A percentile compares a stretch with the other conserved stretches of the same genome.
Evolutionary conservation across 2,329 filamentous ascomycete genomes (phyloP).

Genomic region (Coleophoma cylindrospora): DNA sequence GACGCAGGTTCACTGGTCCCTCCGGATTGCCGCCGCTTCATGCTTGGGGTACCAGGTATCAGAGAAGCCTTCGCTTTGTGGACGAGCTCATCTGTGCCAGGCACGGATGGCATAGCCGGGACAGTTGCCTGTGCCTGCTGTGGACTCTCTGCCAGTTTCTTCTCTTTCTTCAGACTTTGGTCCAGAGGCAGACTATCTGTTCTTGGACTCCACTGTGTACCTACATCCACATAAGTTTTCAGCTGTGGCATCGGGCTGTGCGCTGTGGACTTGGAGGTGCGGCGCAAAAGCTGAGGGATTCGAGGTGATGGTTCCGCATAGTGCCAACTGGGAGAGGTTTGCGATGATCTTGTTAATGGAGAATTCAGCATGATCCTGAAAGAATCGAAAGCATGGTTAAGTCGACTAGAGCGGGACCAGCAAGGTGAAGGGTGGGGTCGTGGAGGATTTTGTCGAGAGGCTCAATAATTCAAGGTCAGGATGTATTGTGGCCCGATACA

Average conservation of each 20-base stretch:
- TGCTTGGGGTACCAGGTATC: constrained; percentile 24
- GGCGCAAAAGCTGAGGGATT: constrained; percentile 18
- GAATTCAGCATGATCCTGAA: constrained; percentile 24
- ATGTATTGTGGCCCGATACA: too few species aligned
- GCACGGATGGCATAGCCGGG: neutral
- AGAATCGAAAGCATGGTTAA: constrained; percentile 13
- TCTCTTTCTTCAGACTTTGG: neutral
- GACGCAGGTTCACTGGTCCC: constrained; percentile 3
- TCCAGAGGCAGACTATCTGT: neutral
- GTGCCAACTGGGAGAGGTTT: constrained; percentile 20
- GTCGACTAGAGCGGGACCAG: neutral
- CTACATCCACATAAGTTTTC: constrained; percentile 22
- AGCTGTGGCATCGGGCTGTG: constrained; percentile 9
- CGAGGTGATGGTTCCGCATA: constrained; percentile 20
- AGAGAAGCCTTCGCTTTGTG: constrained; percentile 16
- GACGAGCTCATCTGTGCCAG: neutral
- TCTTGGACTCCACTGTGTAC: constrained; percentile 23
- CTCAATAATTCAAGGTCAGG: too few species aligned
- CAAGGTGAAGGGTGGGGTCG: neutral
- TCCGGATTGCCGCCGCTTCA: constrained; percentile 27
- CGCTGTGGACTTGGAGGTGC: constrained; percentile 13
- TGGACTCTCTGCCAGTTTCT: neutral
- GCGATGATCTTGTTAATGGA: constrained; percentile 16
- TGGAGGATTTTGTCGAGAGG: too few species aligned
- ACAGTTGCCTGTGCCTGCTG: neutral